These are phyloP conservation scores for Oenanthe javanica DNA, from an alignment of 140 eudicot genomes.

Conservation along the genomic window DNA sequence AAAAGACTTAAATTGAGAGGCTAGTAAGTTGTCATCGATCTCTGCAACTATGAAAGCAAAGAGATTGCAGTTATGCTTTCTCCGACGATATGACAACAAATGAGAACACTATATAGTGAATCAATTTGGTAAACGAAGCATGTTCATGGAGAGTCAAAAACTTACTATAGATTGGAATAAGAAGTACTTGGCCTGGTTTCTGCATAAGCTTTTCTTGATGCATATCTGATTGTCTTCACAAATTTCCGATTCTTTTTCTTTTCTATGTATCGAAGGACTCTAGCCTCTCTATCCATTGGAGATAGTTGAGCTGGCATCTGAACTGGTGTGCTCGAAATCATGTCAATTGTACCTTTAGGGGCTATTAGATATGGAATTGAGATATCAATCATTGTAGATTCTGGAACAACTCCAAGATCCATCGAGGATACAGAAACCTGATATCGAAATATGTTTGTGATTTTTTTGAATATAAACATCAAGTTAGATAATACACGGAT, in stretches of 20 bases:
- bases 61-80: no score
- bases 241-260: constrained; percentile 85
- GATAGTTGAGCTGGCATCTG: constrained; percentile 55
- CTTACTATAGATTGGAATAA: no score
- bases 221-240: constrained; percentile 89
- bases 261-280: constrained; percentile 70
- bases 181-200: constrained; percentile 72
- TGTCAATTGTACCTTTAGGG: constrained; percentile 68
- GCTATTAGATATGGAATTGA: constrained; percentile 50
- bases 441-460: not conserved
- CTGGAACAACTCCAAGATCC: constrained; percentile 88
- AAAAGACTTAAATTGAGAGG: no score
- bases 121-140: no score
- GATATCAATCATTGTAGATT: constrained; percentile 43
- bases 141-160: no score
- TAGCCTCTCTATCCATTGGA: constrained; percentile 65
- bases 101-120: no score
- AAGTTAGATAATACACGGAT: not conserved
- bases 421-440: constrained; percentile 77
- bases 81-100: no score
- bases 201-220: constrained; percentile 92
- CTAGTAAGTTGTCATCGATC: no score
- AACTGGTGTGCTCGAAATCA: constrained; percentile 50
- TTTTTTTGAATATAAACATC: not conserved
- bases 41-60: no score